Evolutionary conservation across 2,329 filamentous ascomycete species (phyloP), one percentile per base, ranked within the genome.

Genomic region (Talaromyces amestolkiae): DNA sequence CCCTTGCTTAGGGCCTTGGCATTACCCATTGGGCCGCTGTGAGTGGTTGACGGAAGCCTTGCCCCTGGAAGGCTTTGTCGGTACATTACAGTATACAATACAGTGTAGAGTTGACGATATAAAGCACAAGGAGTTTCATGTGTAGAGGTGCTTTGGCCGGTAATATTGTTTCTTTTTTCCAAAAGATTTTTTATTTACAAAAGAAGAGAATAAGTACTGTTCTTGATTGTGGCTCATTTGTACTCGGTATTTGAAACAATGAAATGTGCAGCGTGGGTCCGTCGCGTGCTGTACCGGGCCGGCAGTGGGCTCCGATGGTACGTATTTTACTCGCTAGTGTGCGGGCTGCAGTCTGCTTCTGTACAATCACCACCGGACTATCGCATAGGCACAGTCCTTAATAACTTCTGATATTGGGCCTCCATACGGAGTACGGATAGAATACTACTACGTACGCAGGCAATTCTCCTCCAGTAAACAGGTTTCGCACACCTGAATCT

Each of bases 1-100:
- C 43, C 59, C 59, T 61, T 61, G 43, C 59, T 49, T 61, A 61
- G 41, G 15, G 39, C 3, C 39, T 47, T 51, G 45, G 59, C 59
- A 49, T 3, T 1, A 2, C 22, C 22, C 45, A 15, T 3, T 7
- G 2, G 39, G 2, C 2, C 13, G 31, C 54, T 58, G 33, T 58
- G 54, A 35, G 54, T 58, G 54, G 33, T 15, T 7, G 13, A 6
- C 53, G 11, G 19, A 37, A 39, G 35, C 35, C 53, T 24, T 58
- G 4, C 54, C 54, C 54, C 54, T 58, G 54, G 53, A 24, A 19
- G 19, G n/a, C 22, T 19, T 11, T 3, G 35, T 11, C 35, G 1
- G 7, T 31, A 5, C 27, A 31, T 31, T 31, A 31, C 27, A 31
- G 27, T 31, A 7, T 31, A 1, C 27, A 31, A 31, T 7, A 31